Evolutionary conservation across 1,284 basidiomycete genomes (phyloP).

Genomic region (Polyporus tsugae): DNA sequence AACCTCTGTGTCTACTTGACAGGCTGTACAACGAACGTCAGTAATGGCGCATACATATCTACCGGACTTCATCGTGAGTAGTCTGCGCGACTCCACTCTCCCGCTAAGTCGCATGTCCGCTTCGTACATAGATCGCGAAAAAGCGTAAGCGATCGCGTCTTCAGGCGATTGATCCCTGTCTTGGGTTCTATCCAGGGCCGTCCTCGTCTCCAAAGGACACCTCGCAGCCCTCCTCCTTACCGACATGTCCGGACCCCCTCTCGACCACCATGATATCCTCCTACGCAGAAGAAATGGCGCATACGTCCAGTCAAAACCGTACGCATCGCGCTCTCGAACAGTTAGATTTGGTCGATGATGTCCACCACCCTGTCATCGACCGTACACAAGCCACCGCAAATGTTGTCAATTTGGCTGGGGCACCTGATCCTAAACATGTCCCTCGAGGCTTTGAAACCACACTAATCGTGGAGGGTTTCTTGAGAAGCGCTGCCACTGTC

Average conservation of each 20-base stretch:
- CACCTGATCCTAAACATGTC: neutral
- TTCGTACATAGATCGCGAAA: neutral
- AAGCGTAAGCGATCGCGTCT: slow-evolving; percentile 1
- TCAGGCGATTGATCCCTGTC: slow-evolving; percentile 1
- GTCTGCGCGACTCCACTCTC: neutral
- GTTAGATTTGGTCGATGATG: neutral
- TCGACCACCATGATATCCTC: neutral
- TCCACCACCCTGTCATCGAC: neutral
- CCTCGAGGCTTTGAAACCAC: neutral
- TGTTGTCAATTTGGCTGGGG: neutral
- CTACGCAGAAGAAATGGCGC: neutral
- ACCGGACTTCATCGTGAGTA: slow-evolving; percentile 8
- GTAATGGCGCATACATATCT: neutral
- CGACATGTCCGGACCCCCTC: neutral
- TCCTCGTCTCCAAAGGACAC: neutral
- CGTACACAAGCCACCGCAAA: neutral
- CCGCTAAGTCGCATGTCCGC: neutral
- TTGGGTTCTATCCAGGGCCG: neutral
- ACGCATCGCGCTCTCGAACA: neutral
- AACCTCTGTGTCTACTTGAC: neutral
- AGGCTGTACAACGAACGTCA: neutral
- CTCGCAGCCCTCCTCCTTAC: too few species aligned
- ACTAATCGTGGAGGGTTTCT: neutral
- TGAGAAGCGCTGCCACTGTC: neutral
- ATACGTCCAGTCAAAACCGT: neutral